phyloP scores from a whole-genome alignment of 2,329 filamentous ascomycete genomes.

The Venturia nashicola region DNA sequence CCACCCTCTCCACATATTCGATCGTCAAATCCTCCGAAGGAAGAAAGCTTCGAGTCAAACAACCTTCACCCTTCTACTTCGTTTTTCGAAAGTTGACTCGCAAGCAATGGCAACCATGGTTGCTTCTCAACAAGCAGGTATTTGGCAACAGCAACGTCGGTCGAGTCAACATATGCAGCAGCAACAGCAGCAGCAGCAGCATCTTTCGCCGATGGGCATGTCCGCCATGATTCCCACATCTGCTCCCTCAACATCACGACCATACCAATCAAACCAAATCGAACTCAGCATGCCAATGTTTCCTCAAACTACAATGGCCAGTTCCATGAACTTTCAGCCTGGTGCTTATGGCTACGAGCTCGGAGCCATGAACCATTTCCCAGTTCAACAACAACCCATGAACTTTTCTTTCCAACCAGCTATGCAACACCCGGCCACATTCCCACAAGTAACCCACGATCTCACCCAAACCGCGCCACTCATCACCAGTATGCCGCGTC shows the following conservation, averaged over 20 bases:
- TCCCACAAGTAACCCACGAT: slow-evolving; percentile 13
- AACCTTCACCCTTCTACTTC: neutral
- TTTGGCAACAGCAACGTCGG: slow-evolving; percentile 18
- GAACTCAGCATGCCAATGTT: slow-evolving; percentile 26
- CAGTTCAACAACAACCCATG: slow-evolving; percentile 21
- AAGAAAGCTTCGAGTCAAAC: neutral
- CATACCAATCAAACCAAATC: slow-evolving; percentile 21
- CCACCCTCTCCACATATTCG: slow-evolving; percentile 1
- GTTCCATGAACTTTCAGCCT: slow-evolving; percentile 23
- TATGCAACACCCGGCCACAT: slow-evolving; percentile 19
- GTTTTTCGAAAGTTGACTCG: neutral
- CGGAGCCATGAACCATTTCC: slow-evolving; percentile 23
- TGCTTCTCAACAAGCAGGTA: slow-evolving; percentile 21
- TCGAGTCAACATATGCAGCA: slow-evolving; percentile 14
- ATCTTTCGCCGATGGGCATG: slow-evolving; percentile 9
- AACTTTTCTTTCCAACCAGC: slow-evolving; percentile 18
- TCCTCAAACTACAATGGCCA: slow-evolving; percentile 16
- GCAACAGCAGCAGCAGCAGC: slow-evolving; percentile 11
- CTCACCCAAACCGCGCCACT: slow-evolving; percentile 14
- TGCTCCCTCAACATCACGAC: slow-evolving; percentile 17
- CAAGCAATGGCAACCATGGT: slow-evolving; percentile 23
- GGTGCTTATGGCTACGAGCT: slow-evolving; percentile 24
- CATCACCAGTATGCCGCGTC: slow-evolving; percentile 18
- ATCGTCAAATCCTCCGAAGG: neutral
- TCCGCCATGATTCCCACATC: slow-evolving; percentile 11